phyloP scores from a whole-genome alignment of 306 rosid genomes.

The Begonia fuchsioides region DNA sequence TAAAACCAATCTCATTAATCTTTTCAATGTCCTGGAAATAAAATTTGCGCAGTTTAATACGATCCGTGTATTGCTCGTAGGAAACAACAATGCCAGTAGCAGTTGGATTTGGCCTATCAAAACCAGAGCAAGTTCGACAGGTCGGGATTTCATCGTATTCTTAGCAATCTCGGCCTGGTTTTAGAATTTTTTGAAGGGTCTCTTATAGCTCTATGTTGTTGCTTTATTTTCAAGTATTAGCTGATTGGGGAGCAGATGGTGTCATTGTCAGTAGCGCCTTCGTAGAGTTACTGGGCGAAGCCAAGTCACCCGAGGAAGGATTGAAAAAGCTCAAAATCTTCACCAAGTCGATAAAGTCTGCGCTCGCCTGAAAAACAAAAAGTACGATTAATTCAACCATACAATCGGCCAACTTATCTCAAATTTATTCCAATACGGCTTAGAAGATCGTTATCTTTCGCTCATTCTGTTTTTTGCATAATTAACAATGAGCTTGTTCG shows the following conservation, averaged over 20 bases:
- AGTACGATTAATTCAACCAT: no score
- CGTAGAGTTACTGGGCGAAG: constrained; percentile 70
- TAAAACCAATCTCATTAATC: no score
- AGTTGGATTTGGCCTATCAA: constrained; percentile 92
- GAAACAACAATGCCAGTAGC: constrained; percentile 72
- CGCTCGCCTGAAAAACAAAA: constrained; percentile 18
- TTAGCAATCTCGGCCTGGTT: no score
- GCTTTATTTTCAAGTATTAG: not conserved
- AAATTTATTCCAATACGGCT: no score
- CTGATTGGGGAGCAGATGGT: constrained; percentile 94
- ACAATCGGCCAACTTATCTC: no score
- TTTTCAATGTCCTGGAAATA: no score
- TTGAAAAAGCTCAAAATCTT: constrained; percentile 51
- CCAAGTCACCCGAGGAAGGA: constrained; percentile 66
- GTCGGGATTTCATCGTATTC: constrained; percentile 11
- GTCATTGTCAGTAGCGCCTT: constrained; percentile 88
- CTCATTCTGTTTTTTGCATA: no score
- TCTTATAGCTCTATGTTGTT: not conserved
- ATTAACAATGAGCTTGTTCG: no score
- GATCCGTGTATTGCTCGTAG: constrained; percentile 12
- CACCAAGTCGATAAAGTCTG: constrained; percentile 30
- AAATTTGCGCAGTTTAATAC: no score
- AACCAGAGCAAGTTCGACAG: constrained; percentile 76
- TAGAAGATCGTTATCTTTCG: no score
- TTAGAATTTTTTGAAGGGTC: no score